A percentile compares a stretch with the other conserved stretches of the same genome.
These are phyloP conservation scores for Anthostomella pinea DNA, from an alignment of 2,329 filamentous ascomycete species.

Conservation along the genomic window DNA sequence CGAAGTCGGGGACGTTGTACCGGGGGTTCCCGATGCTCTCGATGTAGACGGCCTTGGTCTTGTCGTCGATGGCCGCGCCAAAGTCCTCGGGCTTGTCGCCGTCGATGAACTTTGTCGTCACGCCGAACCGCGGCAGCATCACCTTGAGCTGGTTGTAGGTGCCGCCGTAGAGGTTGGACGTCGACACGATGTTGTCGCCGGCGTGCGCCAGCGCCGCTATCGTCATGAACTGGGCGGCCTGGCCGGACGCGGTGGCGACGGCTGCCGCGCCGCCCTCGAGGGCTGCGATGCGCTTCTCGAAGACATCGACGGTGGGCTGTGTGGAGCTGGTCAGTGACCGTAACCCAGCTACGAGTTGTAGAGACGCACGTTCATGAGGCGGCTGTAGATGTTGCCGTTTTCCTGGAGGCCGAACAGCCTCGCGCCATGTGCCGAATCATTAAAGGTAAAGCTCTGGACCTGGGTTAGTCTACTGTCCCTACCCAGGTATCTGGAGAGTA, in stretches of 20 bases:
- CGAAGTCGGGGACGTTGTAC: slow-evolving; percentile 90
- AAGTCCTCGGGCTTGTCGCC: slow-evolving; percentile 80
- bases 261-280: slow-evolving; percentile 89
- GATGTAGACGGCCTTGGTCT: slow-evolving; percentile 87
- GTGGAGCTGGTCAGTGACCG: slow-evolving; percentile 1
- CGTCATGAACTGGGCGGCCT: slow-evolving; percentile 89
- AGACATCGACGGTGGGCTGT: slow-evolving; percentile 88
- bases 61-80: slow-evolving; percentile 80
- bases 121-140: slow-evolving; percentile 79
- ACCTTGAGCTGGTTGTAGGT: slow-evolving; percentile 99
- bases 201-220: slow-evolving; percentile 79
- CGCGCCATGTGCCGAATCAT: slow-evolving; percentile 93
- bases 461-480: slow-evolving; percentile 2
- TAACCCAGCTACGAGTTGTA: not conserved
- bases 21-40: slow-evolving; percentile 92
- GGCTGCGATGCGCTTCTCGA: slow-evolving; percentile 94
- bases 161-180: slow-evolving; percentile 87
- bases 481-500: slow-evolving; percentile 5
- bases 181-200: slow-evolving; percentile 92
- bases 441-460: slow-evolving; percentile 78
- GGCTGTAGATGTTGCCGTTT: slow-evolving; percentile 95
- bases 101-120: slow-evolving; percentile 81
- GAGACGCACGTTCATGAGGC: slow-evolving; percentile 77
- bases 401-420: slow-evolving; percentile 96
- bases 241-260: slow-evolving; percentile 80